phyloP scores from a whole-genome alignment of 192 early-diverging fungal species.

The Nowakowskiella sp. region DNA sequence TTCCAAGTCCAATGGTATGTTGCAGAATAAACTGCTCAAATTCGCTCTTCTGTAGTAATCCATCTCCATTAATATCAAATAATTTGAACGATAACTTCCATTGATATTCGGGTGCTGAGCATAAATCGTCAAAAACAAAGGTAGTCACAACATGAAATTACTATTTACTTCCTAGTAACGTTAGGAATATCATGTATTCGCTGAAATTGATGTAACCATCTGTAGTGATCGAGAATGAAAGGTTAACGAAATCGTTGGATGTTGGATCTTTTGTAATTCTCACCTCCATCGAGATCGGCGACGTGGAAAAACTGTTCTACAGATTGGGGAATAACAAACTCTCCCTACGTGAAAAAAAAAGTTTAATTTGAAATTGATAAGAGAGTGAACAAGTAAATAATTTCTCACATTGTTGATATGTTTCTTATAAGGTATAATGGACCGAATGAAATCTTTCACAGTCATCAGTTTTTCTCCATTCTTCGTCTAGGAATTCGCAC shows the following conservation, averaged over 20 bases:
- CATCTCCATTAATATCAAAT: constrained; percentile 32
- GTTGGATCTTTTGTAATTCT: neutral
- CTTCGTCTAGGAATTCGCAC: constrained; percentile 9
- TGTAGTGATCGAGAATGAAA: too few relatives aligned
- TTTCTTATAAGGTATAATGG: constrained; percentile 22
- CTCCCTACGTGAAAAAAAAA: neutral
- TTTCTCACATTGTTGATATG: neutral
- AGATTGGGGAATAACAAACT: constrained; percentile 22
- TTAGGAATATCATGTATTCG: constrained; percentile 33
- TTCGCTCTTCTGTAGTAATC: constrained; percentile 26
- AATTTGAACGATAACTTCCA: constrained; percentile 28
- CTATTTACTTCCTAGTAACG: constrained; percentile 17
- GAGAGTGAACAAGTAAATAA: neutral
- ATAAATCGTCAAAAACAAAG: too few relatives aligned
- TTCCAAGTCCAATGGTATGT: constrained; percentile 7
- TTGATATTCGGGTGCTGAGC: constrained; percentile 18
- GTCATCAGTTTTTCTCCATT: constrained; percentile 29
- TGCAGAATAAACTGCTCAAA: constrained; percentile 27
- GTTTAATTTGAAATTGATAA: neutral
- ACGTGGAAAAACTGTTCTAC: constrained; percentile 28
- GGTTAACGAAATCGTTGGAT: constrained; percentile 1
- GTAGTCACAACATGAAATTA: neutral
- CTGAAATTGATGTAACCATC: constrained; percentile 28
- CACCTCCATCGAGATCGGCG: constrained; percentile 25
- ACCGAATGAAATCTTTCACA: constrained; percentile 30